Base-by-base conservation (phyloP, 1,284 basidiomycete species). In the Ganoderma lingzhi region DNA sequence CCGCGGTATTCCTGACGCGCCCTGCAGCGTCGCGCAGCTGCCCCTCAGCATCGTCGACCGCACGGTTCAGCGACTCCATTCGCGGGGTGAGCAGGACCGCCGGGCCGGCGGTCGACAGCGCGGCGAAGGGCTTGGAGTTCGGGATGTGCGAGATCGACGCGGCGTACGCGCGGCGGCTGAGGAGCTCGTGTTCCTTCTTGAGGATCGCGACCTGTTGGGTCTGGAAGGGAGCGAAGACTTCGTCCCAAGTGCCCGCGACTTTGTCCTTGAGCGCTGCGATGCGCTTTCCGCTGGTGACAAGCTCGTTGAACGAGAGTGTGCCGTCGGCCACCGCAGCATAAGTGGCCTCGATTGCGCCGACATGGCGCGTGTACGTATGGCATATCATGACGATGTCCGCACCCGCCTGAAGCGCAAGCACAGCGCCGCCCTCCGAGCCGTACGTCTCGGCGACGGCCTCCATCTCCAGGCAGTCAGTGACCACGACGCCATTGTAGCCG, bases 401-500 rank as follows among this genome's bases (percentile, higher is more conserved):
- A 3, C 90, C 91, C 0, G 91, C 90, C 62, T 81, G 79, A 44
- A 92, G 76, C 3, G 87, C 84, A 68, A 83, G 76, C 19, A 90
- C 83, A 0, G 89, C 87, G 2, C 88, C 90, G 58, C 81, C 83
- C 63, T 85, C 83, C 2, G 85, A 79, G 17, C 87, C 88, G 70
- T 85, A 86, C 12, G 83, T 85, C 41, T 83, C 82, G 0, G 86
- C 84, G 19, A 92, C 85, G 17, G 91, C 90, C 62, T 88, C 87
- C 91, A 93, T 92, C 79, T 91, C 90, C 23, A 92, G 80, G 73
- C 90, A 91, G 76, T 91, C 90, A 0, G 90, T 91, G 32, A 90
- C 89, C 19, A 90, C 78, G 32, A 91, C 84, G 1, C 89, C 88
- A 1, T 80, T 58, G 78, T 84, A 91, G 3, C 81, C 82, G 70